Evolutionary conservation across 2,329 filamentous ascomycete species (phyloP).

Genomic region (Hypomyces rosellus): DNA sequence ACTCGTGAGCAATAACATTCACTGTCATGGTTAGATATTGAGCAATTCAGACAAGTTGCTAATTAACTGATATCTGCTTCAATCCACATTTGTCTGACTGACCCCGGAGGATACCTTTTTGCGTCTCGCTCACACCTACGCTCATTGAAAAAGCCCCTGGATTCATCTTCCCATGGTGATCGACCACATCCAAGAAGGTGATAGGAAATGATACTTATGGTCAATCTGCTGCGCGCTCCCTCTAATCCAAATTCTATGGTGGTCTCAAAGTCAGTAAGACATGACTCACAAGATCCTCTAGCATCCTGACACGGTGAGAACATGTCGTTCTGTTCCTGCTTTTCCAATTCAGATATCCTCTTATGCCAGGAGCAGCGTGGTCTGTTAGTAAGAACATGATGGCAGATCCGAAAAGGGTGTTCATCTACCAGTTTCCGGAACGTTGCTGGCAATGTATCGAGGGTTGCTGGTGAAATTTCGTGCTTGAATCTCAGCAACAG

Average conservation of each 20-base stretch:
- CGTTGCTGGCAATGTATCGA: background rate
- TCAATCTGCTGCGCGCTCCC: background rate
- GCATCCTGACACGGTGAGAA: background rate
- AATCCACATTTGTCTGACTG: no score
- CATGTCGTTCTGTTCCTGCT: background rate
- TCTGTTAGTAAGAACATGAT: no score
- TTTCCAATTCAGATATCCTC: no score
- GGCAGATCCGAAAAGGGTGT: no score
- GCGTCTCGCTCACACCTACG: no score
- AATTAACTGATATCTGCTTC: no score
- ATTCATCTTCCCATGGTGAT: background rate
- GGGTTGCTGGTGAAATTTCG: background rate
- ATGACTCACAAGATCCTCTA: background rate
- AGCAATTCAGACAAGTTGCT: no score
- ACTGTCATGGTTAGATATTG: no score
- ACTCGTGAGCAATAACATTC: no score
- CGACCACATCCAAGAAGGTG: background rate
- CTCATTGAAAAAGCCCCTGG: no score
- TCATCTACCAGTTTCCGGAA: background rate
- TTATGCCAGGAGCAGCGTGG: no score
- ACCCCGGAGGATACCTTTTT: no score
- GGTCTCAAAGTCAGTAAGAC: background rate
- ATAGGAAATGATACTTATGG: background rate
- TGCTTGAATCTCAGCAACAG: background rate
- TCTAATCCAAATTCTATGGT: background rate